Evolutionary conservation across 352 stramenopile genomes (phyloP).

Genomic region (Pythium myriotylum): DNA sequence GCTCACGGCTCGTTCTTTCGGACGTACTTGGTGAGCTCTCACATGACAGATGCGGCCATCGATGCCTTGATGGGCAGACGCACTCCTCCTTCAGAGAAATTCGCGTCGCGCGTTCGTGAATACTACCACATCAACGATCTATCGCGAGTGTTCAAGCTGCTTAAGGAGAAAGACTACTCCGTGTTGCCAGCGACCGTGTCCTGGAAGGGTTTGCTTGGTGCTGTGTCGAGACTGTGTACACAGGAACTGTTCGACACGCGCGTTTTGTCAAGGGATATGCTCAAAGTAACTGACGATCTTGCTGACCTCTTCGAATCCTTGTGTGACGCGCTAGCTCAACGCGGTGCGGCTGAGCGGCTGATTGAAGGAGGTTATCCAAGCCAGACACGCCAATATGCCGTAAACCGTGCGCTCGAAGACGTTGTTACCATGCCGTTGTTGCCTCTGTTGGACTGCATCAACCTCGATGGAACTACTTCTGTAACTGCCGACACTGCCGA

Average conservation of each 20-base stretch:
- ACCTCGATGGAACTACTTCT: conserved; percentile 27
- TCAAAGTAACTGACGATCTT: conserved; percentile 38
- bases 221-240: conserved; percentile 14
- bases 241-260: conserved; percentile 33
- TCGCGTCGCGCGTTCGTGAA: conserved; percentile 26
- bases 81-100: neutral
- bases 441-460: conserved; percentile 32
- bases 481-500: neutral
- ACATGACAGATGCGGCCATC: conserved; percentile 30
- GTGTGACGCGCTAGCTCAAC: conserved; percentile 29
- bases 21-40: conserved; percentile 33
- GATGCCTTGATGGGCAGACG: conserved; percentile 28
- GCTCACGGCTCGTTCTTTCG: conserved; percentile 30
- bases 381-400: conserved; percentile 13
- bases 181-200: conserved; percentile 15
- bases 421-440: conserved; percentile 36
- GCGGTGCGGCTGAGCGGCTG: conserved; percentile 27
- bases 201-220: conserved; percentile 21
- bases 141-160: conserved; percentile 27
- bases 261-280: conserved; percentile 36
- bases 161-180: conserved; percentile 30
- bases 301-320: conserved; percentile 33
- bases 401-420: conserved; percentile 23
- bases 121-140: conserved; percentile 29
- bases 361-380: conserved; percentile 10